Percentiles rank a stretch among this genome's conserved stretches.
These are phyloP conservation scores for Athelia sp. DNA, from an alignment of 1,284 basidiomycete species.

Conservation along the genomic window DNA sequence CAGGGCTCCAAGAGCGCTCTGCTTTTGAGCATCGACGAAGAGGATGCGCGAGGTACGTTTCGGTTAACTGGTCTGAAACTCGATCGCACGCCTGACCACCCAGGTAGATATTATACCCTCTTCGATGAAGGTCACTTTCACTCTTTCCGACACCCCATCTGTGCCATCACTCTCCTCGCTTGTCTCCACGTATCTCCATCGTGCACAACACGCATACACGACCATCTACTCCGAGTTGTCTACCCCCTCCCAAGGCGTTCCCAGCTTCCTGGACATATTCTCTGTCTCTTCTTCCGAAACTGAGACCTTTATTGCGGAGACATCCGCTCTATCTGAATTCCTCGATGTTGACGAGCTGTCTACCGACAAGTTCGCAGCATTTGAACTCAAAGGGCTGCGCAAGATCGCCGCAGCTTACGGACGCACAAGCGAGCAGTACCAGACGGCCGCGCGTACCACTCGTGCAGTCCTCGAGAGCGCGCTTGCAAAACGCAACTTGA, in stretches of 20 bases:
- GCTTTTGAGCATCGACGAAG: slow-evolving; percentile 52
- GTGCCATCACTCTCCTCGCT: slow-evolving; percentile 40
- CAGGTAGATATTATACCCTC: slow-evolving; percentile 45
- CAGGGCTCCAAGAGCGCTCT: slow-evolving; percentile 45
- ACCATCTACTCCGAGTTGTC: slow-evolving; percentile 35
- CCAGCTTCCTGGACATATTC: slow-evolving; percentile 38
- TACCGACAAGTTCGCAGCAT: slow-evolving; percentile 50
- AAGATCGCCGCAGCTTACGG: slow-evolving; percentile 44
- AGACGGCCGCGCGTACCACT: slow-evolving; percentile 35
- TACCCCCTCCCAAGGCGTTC: slow-evolving; percentile 20
- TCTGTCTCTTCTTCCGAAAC: slow-evolving; percentile 31
- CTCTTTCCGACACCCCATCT: slow-evolving; percentile 14
- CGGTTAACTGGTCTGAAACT: slow-evolving; percentile 7
- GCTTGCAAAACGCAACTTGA: slow-evolving; percentile 32
- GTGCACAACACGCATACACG: slow-evolving; percentile 54
- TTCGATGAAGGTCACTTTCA: slow-evolving; percentile 40
- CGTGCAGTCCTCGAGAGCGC: slow-evolving; percentile 38
- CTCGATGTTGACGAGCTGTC: slow-evolving; percentile 38
- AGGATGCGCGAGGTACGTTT: slow-evolving; percentile 47
- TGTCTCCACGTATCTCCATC: slow-evolving; percentile 49
- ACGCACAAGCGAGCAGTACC: slow-evolving; percentile 49
- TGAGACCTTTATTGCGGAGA: slow-evolving; percentile 34
- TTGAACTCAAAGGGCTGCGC: slow-evolving; percentile 50
- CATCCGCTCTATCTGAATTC: slow-evolving; percentile 43
- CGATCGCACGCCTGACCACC: slow-evolving; percentile 6